Evolutionary conservation across 2,329 filamentous ascomycete species (phyloP).

Genomic region (Cercospora sp.): DNA sequence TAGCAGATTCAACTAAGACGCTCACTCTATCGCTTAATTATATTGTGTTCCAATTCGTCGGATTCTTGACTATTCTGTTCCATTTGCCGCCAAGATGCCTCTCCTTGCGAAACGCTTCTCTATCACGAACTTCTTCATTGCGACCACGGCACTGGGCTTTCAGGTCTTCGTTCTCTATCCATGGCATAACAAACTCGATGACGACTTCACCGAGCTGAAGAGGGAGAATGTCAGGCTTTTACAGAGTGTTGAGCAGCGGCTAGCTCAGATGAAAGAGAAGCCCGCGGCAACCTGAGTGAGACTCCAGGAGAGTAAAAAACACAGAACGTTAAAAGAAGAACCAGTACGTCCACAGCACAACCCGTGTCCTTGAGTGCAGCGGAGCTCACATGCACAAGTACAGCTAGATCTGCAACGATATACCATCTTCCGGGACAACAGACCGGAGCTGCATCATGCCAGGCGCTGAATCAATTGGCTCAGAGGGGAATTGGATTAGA

Average conservation of each 20-base stretch:
- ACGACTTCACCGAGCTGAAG: conserved; percentile 29
- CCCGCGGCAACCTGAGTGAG: background rate
- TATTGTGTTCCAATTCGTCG: background rate
- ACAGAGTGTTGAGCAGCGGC: conserved; percentile 14
- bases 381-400: background rate
- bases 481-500: background rate
- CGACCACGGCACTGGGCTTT: conserved; percentile 29
- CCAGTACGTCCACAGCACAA: background rate
- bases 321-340: background rate
- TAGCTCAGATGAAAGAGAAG: conserved; percentile 10
- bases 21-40: background rate
- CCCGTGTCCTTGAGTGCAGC: background rate
- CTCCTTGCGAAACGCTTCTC: conserved; percentile 29
- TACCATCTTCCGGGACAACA: background rate
- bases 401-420: background rate
- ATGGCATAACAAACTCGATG: conserved; percentile 33
- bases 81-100: conserved; percentile 20
- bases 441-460: background rate
- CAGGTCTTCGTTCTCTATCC: conserved; percentile 34
- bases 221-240: conserved; percentile 26
- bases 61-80: background rate
- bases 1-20: background rate
- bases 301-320: background rate
- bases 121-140: conserved; percentile 32
- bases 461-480: background rate